Conservation (phyloP, 768 basidiomycete genomes). For the Boletellus emodensis region DNA sequence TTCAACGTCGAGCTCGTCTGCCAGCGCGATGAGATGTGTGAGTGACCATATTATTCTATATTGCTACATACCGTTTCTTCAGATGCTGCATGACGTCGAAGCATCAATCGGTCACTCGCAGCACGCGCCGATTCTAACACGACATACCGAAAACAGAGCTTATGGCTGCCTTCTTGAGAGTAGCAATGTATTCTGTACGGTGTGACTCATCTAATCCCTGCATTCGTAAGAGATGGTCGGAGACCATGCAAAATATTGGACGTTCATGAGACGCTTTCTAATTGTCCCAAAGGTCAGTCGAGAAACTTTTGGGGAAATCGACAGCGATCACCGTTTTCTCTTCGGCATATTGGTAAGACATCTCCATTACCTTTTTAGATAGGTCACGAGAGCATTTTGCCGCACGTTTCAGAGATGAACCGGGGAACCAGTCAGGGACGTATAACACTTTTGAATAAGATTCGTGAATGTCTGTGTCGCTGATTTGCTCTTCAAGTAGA, state of each 20-base stretch:
- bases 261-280: background rate
- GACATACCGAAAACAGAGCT: conserved; percentile 2
- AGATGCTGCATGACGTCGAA: background rate
- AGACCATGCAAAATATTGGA: background rate
- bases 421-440: conserved; percentile 22
- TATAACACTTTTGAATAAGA: conserved; percentile 15
- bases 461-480: background rate
- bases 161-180: conserved; percentile 1
- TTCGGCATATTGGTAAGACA: conserved; percentile 5
- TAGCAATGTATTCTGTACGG: background rate
- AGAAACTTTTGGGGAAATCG: background rate
- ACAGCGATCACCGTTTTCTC: background rate
- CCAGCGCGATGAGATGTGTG: background rate
- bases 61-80: conserved; percentile 1
- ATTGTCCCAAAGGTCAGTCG: background rate
- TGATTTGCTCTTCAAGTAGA: background rate
- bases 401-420: conserved; percentile 1
- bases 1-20: background rate
- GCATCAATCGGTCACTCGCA: background rate
- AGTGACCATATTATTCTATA: background rate
- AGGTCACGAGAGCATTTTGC: background rate
- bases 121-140: background rate
- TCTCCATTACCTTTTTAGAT: background rate
- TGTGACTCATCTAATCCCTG: background rate
- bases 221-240: conserved; percentile 1